Percentiles rank a stretch among this genome's conserved stretches.
Conservation (phyloP, 257 asterid species). For the Nemophila menziesii region DNA sequence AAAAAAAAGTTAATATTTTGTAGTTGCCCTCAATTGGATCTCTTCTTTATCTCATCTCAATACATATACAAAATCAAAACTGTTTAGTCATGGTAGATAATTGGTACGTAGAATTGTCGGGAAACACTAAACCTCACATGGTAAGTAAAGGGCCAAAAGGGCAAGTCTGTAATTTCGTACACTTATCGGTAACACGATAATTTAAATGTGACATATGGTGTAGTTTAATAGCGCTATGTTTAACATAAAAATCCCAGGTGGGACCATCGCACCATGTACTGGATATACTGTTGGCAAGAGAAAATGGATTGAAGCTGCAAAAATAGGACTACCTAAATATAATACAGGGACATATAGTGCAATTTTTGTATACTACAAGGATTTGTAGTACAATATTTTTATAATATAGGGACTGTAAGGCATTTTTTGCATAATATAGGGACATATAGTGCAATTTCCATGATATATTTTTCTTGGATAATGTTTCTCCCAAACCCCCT, state of each 20-base stretch:
- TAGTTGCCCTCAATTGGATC: too few species aligned
- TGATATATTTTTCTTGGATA: too few species aligned
- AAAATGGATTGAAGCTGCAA: conserved; percentile 91
- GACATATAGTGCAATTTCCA: too few species aligned
- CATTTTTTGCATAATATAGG: too few species aligned
- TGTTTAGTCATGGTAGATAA: conserved; percentile 94
- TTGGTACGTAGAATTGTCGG: conserved; percentile 94
- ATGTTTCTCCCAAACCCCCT: too few species aligned
- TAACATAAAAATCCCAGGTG: conserved; percentile 93
- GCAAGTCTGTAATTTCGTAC: conserved; percentile 4
- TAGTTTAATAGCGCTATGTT: conserved; percentile 87
- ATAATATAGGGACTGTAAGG: too few species aligned
- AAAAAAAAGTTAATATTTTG: too few species aligned
- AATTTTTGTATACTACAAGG: too few species aligned
- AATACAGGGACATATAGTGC: too few species aligned
- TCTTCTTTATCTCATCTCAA: too few species aligned
- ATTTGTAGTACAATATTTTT: too few species aligned
- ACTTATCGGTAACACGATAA: conserved; percentile 7
- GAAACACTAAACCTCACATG: conserved; percentile 69
- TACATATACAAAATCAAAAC: conserved; percentile 69
- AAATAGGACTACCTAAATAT: too few species aligned
- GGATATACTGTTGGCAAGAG: conserved; percentile 88
- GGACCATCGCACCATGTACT: conserved; percentile 89
- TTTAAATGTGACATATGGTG: conserved; percentile 40
- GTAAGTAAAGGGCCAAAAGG: conserved; percentile 54